Base-by-base conservation (phyloP, 1,284 basidiomycete genomes). In the Porogramme epimiltina region DNA sequence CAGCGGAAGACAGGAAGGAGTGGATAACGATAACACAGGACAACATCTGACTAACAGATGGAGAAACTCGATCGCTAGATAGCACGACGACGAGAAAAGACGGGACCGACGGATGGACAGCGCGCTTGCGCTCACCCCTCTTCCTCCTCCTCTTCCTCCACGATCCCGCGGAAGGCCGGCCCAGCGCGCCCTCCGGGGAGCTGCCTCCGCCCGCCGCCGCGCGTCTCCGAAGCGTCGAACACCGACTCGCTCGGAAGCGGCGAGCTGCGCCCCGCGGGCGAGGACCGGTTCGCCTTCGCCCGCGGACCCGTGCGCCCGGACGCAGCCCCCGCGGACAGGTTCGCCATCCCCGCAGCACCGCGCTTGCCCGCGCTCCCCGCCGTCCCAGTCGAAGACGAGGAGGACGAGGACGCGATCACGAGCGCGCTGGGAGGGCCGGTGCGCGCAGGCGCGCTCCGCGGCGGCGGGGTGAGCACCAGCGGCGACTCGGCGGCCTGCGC, bases 91-190 rank as follows among this genome's bases (percentile, higher is more conserved):
- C 47, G 55, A 56, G 53, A 57, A 33, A 45, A 28, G 47, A 43
- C 43, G 28, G 36, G 45, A 47, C 22, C n/a, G 37, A 41, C 36
- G 33, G 44, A 25, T 24, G 34, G 38, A 45, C 41, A 36, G 28
- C 28, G 13, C 13, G 28, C 28, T 6, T 13, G 28, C 15, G 40
- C 11, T 46, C 51, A 57, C 64, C 87, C 85, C 63, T 89, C 87
- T 56, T 84, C 88, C 47, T 82, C 81, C 56, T 84, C 88, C 56
- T 91, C 88, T 62, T 89, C 88, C 65, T 90, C 88, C 64, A 88
- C 84, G 52, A 89, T 89, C 18, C 84, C 68, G 49, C 74, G 76
- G 62, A 87, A 86, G 10, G 85, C 81, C 45, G 80, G 81, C 0
- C 84, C 87, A 20, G 81, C 72, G 19, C 88, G 77, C 23, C 70